Conservation (phyloP, 129 eudicot species). For the Saussurea involucrata region DNA sequence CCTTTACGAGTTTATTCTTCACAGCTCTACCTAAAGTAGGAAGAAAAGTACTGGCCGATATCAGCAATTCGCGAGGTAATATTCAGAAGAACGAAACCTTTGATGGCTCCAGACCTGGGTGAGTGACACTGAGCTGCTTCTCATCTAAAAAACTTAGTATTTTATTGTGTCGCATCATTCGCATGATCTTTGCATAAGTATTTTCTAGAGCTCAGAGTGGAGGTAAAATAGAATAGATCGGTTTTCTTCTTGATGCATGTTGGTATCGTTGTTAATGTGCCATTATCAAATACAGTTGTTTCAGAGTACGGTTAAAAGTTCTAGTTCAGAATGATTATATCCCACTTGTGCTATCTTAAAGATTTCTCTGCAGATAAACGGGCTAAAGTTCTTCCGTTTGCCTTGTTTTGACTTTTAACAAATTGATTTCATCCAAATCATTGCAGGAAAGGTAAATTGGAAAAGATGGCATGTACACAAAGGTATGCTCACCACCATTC, state of each 20-base stretch:
- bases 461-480: slow-evolving; percentile 16
- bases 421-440: slow-evolving; percentile 8
- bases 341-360: neutral
- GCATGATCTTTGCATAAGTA: neutral
- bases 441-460: slow-evolving; percentile 44
- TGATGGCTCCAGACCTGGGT: slow-evolving; percentile 36
- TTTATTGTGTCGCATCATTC: neutral
- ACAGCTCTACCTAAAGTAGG: slow-evolving; percentile 34
- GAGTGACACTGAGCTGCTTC: slow-evolving; percentile 18
- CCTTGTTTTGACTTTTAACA: slow-evolving; percentile 1
- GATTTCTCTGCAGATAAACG: slow-evolving; percentile 10
- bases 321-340: neutral
- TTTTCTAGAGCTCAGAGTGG: neutral
- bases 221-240: neutral
- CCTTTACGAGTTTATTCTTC: neutral
- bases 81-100: slow-evolving; percentile 23
- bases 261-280: neutral
- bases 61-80: slow-evolving; percentile 53
- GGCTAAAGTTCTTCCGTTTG: neutral
- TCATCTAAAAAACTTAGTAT: neutral
- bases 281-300: neutral
- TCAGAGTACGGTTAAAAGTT: neutral
- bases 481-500: slow-evolving; percentile 26
- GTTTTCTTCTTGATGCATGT: neutral
- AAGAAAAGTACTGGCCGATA: slow-evolving; percentile 83